Evolutionary conservation across 345 rosid species (phyloP), one percentile per base, ranked within the genome.

Genomic region (Erucastrum elatum): DNA sequence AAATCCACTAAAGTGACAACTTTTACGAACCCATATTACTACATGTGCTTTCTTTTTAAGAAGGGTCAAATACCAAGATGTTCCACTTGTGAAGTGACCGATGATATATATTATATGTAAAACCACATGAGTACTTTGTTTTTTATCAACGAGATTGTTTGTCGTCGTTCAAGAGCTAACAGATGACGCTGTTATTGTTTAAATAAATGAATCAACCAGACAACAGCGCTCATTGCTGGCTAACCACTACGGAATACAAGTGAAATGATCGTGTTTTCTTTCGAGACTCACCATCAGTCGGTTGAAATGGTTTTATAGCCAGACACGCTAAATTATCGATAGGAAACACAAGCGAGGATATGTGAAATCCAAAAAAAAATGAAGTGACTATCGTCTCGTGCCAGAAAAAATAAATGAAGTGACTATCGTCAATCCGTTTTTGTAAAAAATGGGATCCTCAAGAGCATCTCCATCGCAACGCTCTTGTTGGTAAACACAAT

Each of bases 81-180:
- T 34, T 51, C 70, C 70, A 69, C 59, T 64, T 39, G 37, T 5
- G 35, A 68, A 76, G 15, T 68, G 74, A 12, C 46, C 12, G 59
- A 67, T 11, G 59, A 16, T 58, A 41, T n/a, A 16, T 58, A 41
- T n/a, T 13, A 66, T 37, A 27, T 1, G 61, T 75, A 49, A 49
- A 41, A 49, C 4, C 17, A 0, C 64, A 31, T 4, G 3, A 30
- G 15, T 5, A 13, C 3, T 29, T 63, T 34, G 6, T 26, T 67
- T 13, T 12, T 13, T 5, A 4, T 17, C 12, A 27, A 15, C 51
- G 16, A 53, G 16, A 34, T 25, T 67, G 8, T 6, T 37, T 39
- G 8, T 11, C 5, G 27, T 44, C 4, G 17, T 66, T 34, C 37
- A 67, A 58, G 6, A 10, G 46, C 41, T 29, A 39, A 33, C 7